Evolutionary conservation across 805 yeast species (phyloP).

Genomic region (Cyberlindnera americana): DNA sequence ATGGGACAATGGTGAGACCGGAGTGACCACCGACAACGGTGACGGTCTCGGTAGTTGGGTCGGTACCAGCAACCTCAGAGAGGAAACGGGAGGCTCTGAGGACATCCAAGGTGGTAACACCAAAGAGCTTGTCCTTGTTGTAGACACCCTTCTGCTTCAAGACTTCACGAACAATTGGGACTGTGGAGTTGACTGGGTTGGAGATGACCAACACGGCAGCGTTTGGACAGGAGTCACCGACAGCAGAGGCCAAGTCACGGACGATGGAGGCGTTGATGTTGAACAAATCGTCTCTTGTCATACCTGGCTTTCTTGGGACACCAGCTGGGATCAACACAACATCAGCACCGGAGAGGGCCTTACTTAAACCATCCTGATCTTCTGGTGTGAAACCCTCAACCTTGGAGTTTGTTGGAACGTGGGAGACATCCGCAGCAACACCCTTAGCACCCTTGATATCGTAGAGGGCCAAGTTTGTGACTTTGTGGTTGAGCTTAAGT

Average conservation of each 20-base stretch:
- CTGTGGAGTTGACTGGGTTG: conserved; percentile 97
- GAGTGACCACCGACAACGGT: conserved; percentile 97
- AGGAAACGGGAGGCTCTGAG: conserved; percentile 88
- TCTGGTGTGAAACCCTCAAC: conserved; percentile 89
- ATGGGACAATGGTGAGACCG: conserved; percentile 93
- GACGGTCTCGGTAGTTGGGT: conserved; percentile 79
- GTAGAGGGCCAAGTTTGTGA: conserved; percentile 79
- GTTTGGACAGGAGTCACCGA: conserved; percentile 78
- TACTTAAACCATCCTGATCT: conserved; percentile 62
- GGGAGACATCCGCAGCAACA: conserved; percentile 95
- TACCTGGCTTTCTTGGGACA: conserved; percentile 98
- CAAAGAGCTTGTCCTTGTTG: conserved; percentile 89
- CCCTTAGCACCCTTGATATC: conserved; percentile 93
- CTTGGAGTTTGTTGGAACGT: conserved; percentile 86
- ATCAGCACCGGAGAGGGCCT: conserved; percentile 68
- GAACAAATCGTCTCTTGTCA: conserved; percentile 97
- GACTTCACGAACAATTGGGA: conserved; percentile 93
- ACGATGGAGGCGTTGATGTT: conserved; percentile 95
- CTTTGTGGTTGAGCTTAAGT: conserved; percentile 83
- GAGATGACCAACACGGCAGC: conserved; percentile 82
- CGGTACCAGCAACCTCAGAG: conserved; percentile 54
- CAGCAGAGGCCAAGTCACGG: conserved; percentile 83
- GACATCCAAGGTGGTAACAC: conserved; percentile 93
- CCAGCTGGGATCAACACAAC: conserved; percentile 95
- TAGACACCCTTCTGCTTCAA: conserved; percentile 80